Percentiles rank a stretch among this genome's conserved stretches.
Evolutionary conservation across 345 rosid species (phyloP).

Genomic region (Hibiscus trionum): DNA sequence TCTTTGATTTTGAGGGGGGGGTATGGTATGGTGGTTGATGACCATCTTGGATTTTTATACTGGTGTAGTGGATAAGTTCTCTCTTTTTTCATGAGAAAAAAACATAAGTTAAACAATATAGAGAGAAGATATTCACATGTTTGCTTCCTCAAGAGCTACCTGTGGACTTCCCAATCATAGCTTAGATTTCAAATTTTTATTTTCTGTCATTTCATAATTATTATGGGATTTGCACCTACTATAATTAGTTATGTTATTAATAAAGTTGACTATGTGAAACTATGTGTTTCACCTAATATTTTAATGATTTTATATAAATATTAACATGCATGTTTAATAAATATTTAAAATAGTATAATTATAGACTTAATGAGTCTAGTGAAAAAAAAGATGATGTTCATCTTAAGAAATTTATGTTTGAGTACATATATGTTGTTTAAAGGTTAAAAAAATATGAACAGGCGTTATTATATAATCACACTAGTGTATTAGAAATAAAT

Average conservation of each 20-base stretch:
- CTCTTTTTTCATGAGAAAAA: background rate
- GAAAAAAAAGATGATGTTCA: too few relatives aligned
- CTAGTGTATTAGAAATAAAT: too few relatives aligned
- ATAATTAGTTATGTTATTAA: background rate
- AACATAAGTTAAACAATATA: background rate
- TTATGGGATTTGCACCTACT: background rate
- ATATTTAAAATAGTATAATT: too few relatives aligned
- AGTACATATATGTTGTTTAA: too few relatives aligned
- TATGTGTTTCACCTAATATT: background rate
- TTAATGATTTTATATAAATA: too few relatives aligned
- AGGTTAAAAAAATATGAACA: too few relatives aligned
- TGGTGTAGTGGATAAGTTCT: conserved; percentile 35
- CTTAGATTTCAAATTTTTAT: background rate
- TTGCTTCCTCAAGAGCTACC: background rate
- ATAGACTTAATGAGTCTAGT: too few relatives aligned
- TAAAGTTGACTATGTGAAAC: background rate
- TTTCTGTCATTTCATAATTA: background rate
- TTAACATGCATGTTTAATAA: too few relatives aligned
- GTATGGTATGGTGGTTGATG: background rate
- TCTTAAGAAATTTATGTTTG: too few relatives aligned
- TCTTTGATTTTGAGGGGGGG: background rate
- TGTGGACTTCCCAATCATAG: background rate
- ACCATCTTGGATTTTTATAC: conserved; percentile 16
- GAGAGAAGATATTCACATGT: background rate
- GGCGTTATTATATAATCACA: too few relatives aligned